Base-by-base conservation (phyloP, 73 alveolate species). In the Urostyla sp. region DNA sequence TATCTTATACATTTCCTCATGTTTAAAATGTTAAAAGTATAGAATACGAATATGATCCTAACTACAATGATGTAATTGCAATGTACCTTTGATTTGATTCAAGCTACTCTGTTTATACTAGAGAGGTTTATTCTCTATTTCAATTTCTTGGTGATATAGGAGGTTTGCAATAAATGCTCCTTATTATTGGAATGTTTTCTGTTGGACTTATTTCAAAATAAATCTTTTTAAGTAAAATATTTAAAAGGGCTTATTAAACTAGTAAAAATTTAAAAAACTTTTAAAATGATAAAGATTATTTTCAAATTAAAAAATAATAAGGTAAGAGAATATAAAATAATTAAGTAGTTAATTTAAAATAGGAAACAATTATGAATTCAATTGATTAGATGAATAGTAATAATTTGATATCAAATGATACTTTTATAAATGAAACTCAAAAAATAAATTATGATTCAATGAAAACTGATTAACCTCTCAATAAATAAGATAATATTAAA, bases 111-210 rank as follows among this genome's bases (percentile, higher is more conserved):
- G 10, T 36, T 6, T 60, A 60, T 36, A 36, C 31, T 6, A 60
- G 77, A 36, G 36, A 60, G 32, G 57, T 60, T 10, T 60, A 60
- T 35, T 60, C 77, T 16, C n/a, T 20, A 8, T 60, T 60, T 13
- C 58, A 60, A 34, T 36, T 60, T 18, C 30, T 60, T 4, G 57
- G 57, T 32, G 77, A 60, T 32, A 60, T 60, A 5, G 77, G 77
- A 10, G 77, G 77, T 30, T 57, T 60, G 28, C 36, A 60, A 10
- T 34, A 45, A 36, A 32, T 57, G 3, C 40, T 60, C 6, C 5
- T 34, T 15, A 45, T 21, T 10, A 60, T 60, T 3, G 77, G 77
- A 10, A 18, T 60, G 37, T 10, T 60, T 3, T 36, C 36, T 13
- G 77, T 60, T 5, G 57, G 57, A 30, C 36, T 60, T 36, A 34